Percentiles rank a stretch among this genome's conserved stretches.
Conservation (phyloP, 768 basidiomycete genomes). For the Tephrocybe sp. region DNA sequence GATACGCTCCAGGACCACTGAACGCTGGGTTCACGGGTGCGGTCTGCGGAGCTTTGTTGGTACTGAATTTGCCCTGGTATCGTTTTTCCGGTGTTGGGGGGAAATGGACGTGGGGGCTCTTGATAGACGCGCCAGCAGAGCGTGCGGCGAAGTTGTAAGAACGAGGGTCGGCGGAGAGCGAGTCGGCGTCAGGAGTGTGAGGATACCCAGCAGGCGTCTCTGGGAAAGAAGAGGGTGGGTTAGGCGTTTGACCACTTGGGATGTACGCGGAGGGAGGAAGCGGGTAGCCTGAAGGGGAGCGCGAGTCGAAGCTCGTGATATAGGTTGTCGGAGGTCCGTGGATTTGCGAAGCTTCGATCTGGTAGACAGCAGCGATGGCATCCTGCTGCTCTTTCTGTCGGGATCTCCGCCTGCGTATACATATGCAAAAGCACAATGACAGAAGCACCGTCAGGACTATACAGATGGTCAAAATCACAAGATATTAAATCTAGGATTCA, state of each 20-base stretch:
- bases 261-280: slow-evolving; percentile 13
- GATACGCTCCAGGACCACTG: slow-evolving; percentile 13
- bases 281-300: slow-evolving; percentile 15
- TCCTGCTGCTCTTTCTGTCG: slow-evolving; percentile 12
- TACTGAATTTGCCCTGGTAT: slow-evolving; percentile 13
- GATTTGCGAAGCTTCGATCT: slow-evolving; percentile 21
- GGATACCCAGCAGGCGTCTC: slow-evolving; percentile 15
- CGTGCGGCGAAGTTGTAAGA: slow-evolving; percentile 1
- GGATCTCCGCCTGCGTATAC: slow-evolving; percentile 11
- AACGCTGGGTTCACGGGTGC: slow-evolving; percentile 18
- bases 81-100: slow-evolving; percentile 10
- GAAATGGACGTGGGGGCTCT: slow-evolving; percentile 13
- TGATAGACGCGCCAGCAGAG: slow-evolving; percentile 3
- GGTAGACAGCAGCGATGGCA: slow-evolving; percentile 19
- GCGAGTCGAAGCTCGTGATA: slow-evolving; percentile 19
- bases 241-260: neutral
- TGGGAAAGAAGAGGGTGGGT: slow-evolving; percentile 13
- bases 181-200: slow-evolving; percentile 12
- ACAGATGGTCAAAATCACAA: neutral
- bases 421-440: slow-evolving; percentile 13
- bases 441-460: slow-evolving; percentile 14
- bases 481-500: neutral
- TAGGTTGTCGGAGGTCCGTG: slow-evolving; percentile 20
- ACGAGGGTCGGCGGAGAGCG: slow-evolving; percentile 5
- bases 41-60: slow-evolving; percentile 16